Percentiles rank a stretch among this genome's conserved stretches.
These are phyloP conservation scores for Wickerhamiella domercqiae DNA, from an alignment of 805 yeast genomes.

Conservation along the genomic window DNA sequence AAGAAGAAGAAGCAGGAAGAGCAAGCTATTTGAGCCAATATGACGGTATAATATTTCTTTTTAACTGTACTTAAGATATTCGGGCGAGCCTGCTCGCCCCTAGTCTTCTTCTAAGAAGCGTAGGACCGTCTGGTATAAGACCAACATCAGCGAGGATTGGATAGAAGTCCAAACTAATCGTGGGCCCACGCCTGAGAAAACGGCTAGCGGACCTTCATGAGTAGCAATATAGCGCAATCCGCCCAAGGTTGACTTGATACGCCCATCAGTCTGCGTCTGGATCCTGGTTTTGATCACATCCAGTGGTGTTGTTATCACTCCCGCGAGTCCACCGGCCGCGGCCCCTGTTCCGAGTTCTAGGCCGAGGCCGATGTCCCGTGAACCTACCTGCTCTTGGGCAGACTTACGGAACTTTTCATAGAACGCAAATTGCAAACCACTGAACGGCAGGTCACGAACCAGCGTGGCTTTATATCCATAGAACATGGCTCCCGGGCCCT, in stretches of 20 bases:
- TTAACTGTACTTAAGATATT: too few relatives aligned
- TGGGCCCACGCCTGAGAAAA: slow-evolving; percentile 93
- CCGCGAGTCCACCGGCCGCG: slow-evolving; percentile 88
- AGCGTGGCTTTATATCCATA: slow-evolving; percentile 92
- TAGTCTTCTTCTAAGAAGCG: slow-evolving; percentile 30
- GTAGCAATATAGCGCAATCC: slow-evolving; percentile 44
- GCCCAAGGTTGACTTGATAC: slow-evolving; percentile 33
- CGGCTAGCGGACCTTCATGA: slow-evolving; percentile 62
- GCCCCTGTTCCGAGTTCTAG: slow-evolving; percentile 81
- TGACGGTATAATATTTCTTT: neutral
- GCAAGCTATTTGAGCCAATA: neutral
- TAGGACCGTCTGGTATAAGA: slow-evolving; percentile 68
- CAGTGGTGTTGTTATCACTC: slow-evolving; percentile 73
- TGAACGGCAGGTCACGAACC: slow-evolving; percentile 84
- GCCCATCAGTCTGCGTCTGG: slow-evolving; percentile 53
- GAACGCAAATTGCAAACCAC: slow-evolving; percentile 90
- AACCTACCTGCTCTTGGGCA: slow-evolving; percentile 22
- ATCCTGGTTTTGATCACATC: slow-evolving; percentile 87
- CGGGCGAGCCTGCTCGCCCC: neutral
- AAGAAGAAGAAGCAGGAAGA: slow-evolving; percentile 30
- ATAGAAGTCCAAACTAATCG: slow-evolving; percentile 91
- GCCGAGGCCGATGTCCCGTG: slow-evolving; percentile 24
- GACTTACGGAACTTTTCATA: slow-evolving; percentile 47
- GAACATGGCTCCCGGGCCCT: slow-evolving; percentile 64
- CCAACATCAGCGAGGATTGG: slow-evolving; percentile 86